Conservation (phyloP, 306 rosid genomes). For the Quercus suber region DNA sequence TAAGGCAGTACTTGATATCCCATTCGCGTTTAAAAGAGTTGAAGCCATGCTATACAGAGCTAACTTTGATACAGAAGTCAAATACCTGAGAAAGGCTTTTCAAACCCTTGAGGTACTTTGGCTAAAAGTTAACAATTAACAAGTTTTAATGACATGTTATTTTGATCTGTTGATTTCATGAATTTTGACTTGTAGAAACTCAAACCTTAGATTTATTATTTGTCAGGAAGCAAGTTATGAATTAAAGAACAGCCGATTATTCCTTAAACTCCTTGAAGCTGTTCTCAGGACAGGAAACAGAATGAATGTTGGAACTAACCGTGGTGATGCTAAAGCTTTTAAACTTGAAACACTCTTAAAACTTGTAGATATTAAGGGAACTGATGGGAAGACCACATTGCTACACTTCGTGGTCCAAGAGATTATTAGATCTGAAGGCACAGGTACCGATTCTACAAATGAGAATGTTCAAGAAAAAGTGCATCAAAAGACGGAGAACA, state of each 20-base stretch:
- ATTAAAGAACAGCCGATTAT: slow-evolving; percentile 79
- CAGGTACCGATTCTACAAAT: slow-evolving; percentile 50
- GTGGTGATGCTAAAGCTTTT: slow-evolving; percentile 95
- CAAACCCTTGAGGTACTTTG: slow-evolving; percentile 79
- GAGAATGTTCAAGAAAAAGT: slow-evolving; percentile 40
- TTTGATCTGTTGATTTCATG: slow-evolving; percentile 19
- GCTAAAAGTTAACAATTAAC: slow-evolving; percentile 1
- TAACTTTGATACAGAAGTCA: slow-evolving; percentile 88
- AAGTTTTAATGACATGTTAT: slow-evolving; percentile 11
- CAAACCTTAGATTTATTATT: slow-evolving; percentile 15
- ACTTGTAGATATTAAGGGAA: slow-evolving; percentile 92
- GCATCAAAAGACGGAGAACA: slow-evolving; percentile 54
- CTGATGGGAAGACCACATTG: slow-evolving; percentile 93
- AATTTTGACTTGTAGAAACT: slow-evolving; percentile 23
- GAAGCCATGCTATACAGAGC: slow-evolving; percentile 99
- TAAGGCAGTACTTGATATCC: slow-evolving; percentile 83
- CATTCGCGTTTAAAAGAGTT: slow-evolving; percentile 88
- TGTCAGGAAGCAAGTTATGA: slow-evolving; percentile 89
- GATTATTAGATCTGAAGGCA: slow-evolving; percentile 89
- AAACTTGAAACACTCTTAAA: slow-evolving; percentile 90
- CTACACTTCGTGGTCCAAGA: slow-evolving; percentile 99
- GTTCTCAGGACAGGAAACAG: slow-evolving; percentile 98
- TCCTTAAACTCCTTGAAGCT: slow-evolving; percentile 95
- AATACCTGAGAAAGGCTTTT: slow-evolving; percentile 80
- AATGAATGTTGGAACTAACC: slow-evolving; percentile 94